phyloP scores from a whole-genome alignment of 176 grass and related monocot species.

The Themeda triandra region DNA sequence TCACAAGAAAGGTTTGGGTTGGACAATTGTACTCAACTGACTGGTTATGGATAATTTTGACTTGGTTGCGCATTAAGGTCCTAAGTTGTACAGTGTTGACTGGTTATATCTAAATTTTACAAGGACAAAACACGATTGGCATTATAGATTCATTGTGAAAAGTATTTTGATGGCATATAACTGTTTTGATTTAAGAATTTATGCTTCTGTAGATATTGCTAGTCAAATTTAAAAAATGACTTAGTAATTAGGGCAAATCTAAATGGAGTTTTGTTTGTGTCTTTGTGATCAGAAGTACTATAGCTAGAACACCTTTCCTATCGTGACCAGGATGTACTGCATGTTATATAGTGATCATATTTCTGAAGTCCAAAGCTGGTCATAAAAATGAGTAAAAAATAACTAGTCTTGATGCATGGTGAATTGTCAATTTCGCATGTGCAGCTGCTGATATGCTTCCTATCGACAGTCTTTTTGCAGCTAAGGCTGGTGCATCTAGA shows the following conservation, averaged over 20 bases:
- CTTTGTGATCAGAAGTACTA: neutral
- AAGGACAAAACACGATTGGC: neutral
- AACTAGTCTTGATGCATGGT: neutral
- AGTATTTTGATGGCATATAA: neutral
- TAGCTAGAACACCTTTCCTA: neutral
- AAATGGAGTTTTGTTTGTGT: neutral
- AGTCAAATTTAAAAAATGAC: neutral
- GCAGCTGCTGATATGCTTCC: conserved; percentile 32
- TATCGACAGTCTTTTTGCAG: conserved; percentile 84
- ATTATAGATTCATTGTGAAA: neutral
- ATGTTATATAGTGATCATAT: conserved; percentile 1
- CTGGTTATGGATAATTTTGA: neutral
- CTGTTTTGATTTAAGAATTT: neutral
- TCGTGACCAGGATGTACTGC: neutral
- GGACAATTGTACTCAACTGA: neutral
- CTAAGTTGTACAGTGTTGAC: too few relatives aligned
- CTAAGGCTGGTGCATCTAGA: conserved; percentile 83
- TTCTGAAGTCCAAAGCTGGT: neutral
- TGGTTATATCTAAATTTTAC: neutral
- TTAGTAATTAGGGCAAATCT: neutral
- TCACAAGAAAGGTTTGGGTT: neutral
- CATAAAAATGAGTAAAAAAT: neutral
- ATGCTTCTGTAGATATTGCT: neutral
- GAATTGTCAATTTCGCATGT: neutral
- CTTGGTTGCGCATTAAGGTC: neutral